Conservation (phyloP, 495 filamentous ascomycete species). For the Recurvomyces mirabilis region DNA sequence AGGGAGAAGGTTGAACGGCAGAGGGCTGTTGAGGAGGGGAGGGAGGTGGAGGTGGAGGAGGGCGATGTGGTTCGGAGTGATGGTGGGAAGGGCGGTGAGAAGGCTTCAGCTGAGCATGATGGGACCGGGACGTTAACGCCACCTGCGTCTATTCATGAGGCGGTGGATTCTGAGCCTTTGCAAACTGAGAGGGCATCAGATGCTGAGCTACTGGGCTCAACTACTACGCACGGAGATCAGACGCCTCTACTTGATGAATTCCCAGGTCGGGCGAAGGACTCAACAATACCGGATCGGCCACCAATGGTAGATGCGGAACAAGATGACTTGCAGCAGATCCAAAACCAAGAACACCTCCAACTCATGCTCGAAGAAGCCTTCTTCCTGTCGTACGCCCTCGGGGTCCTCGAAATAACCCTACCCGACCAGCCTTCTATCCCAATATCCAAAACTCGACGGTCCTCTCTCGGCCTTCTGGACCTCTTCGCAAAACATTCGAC, state of each 20-base stretch:
- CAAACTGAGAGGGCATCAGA: neutral
- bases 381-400: constrained; percentile 76
- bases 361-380: constrained; percentile 83
- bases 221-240: too few relatives aligned
- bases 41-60: constrained; percentile 17
- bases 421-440: constrained; percentile 21
- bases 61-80: neutral
- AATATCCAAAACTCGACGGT: constrained; percentile 3
- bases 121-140: neutral
- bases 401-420: constrained; percentile 57
- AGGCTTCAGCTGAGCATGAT: neutral
- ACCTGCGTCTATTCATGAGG: neutral
- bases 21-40: constrained; percentile 45
- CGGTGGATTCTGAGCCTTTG: neutral
- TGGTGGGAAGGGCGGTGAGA: neutral
- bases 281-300: neutral
- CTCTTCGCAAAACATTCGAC: constrained; percentile 58
- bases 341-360: constrained; percentile 84
- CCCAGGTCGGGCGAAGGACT: too few relatives aligned
- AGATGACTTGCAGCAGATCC: constrained; percentile 28
- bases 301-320: neutral
- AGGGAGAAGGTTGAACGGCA: constrained; percentile 66
- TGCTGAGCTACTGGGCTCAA: neutral
- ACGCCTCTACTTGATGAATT: too few relatives aligned
- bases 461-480: constrained; percentile 41